Percentiles rank a stretch among this genome's conserved stretches.
Conservation (phyloP, 1,139 yeast species). For the Nakaseomyces bracarensis region DNA sequence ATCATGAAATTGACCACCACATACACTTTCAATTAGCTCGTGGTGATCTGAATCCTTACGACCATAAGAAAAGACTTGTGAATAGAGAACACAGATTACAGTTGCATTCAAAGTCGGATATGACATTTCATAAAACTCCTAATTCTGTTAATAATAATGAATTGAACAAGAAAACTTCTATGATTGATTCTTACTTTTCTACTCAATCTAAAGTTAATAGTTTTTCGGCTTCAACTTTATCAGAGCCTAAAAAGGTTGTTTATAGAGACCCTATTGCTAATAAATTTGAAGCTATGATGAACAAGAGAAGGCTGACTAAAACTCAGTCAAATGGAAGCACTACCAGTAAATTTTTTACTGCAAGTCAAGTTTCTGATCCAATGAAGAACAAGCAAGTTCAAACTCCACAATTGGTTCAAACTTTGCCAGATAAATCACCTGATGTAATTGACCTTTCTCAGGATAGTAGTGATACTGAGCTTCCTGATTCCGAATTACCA, state of each 20-base stretch:
- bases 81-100: constrained; percentile 32
- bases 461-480: constrained; percentile 19
- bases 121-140: not conserved
- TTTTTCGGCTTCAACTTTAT: not conserved
- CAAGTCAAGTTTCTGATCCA: not conserved
- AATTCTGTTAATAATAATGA: constrained; percentile 1
- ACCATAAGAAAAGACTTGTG: constrained; percentile 39
- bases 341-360: constrained; percentile 2
- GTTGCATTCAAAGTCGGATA: constrained; percentile 23
- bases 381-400: not conserved
- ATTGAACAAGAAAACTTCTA: constrained; percentile 4
- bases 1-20: constrained; percentile 34
- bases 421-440: not conserved
- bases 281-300: constrained; percentile 10
- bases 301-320: constrained; percentile 6
- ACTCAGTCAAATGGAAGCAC: not conserved
- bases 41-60: constrained; percentile 62
- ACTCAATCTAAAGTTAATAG: not conserved
- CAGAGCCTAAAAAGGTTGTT: not conserved
- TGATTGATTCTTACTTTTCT: constrained; percentile 12
- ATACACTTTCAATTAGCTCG: constrained; percentile 50
- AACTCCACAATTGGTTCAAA: not conserved
- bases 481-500: constrained; percentile 25
- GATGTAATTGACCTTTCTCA: constrained; percentile 1
- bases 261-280: constrained; percentile 4